Percentiles rank a stretch among this genome's conserved stretches.
Conservation (phyloP, 2,329 filamentous ascomycete genomes). For the Lachnellula hyalina region DNA sequence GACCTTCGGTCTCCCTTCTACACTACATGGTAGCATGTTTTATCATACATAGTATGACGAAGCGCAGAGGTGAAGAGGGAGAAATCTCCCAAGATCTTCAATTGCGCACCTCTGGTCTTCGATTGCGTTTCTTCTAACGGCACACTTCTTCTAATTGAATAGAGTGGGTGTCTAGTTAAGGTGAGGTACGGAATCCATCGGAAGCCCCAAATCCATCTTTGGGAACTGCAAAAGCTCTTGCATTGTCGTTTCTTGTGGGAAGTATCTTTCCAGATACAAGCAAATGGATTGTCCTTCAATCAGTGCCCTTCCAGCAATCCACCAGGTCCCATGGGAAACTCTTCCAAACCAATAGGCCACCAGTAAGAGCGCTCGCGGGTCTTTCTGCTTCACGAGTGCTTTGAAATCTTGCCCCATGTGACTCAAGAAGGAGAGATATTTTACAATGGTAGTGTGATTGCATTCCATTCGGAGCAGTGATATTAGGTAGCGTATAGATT, state of each 20-base stretch:
- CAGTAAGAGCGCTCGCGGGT: conserved; percentile 48
- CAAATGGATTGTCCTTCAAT: conserved; percentile 47
- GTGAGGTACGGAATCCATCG: not conserved
- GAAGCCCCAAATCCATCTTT: conserved; percentile 2
- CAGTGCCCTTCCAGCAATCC: conserved; percentile 40
- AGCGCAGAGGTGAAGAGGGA: too few species aligned
- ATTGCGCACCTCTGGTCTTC: too few species aligned
- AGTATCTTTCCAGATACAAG: conserved; percentile 35
- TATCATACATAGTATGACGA: too few species aligned
- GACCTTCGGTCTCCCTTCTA: too few species aligned
- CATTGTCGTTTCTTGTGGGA: conserved; percentile 16
- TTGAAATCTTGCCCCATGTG: conserved; percentile 41
- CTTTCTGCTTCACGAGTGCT: conserved; percentile 43
- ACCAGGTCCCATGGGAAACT: conserved; percentile 41
- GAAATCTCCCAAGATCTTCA: too few species aligned
- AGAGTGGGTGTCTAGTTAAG: too few species aligned
- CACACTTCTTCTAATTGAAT: too few species aligned
- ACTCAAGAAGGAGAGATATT: conserved; percentile 43
- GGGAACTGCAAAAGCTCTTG: conserved; percentile 15
- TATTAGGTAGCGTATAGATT: conserved; percentile 3
- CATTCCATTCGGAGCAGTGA: conserved; percentile 10
- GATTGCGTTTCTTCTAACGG: too few species aligned
- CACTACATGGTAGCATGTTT: too few species aligned
- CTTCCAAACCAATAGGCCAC: conserved; percentile 54
- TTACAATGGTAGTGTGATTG: conserved; percentile 37